Percentiles rank a stretch among this genome's conserved stretches.
These are phyloP conservation scores for Phytophthora lateralis DNA, from an alignment of 352 stramenopile genomes.

Conservation along the genomic window DNA sequence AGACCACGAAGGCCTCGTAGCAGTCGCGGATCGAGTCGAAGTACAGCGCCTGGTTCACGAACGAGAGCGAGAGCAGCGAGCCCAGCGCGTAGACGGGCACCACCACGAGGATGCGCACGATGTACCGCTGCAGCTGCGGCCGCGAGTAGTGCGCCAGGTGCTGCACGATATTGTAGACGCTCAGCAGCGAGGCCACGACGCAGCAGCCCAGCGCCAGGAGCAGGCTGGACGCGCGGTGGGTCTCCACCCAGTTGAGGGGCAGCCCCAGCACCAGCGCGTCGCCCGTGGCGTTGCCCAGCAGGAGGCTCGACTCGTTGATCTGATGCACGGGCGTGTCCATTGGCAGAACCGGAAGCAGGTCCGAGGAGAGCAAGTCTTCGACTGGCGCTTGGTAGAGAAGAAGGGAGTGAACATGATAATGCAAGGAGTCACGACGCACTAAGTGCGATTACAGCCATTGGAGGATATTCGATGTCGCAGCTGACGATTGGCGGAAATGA, in stretches of 20 bases:
- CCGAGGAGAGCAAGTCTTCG: background rate
- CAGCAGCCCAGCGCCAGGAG: conserved; percentile 67
- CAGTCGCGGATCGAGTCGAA: conserved; percentile 90
- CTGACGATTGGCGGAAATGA: conserved; percentile 18
- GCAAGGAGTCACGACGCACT: background rate
- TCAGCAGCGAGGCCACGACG: conserved; percentile 61
- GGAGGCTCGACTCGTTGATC: conserved; percentile 73
- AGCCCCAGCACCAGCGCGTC: conserved; percentile 62
- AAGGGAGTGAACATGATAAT: conserved; percentile 23
- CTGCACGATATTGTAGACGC: conserved; percentile 86
- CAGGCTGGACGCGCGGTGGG: conserved; percentile 54
- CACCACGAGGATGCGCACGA: conserved; percentile 88
- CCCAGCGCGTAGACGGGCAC: conserved; percentile 88
- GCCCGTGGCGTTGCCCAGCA: conserved; percentile 72
- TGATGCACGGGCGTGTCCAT: conserved; percentile 36
- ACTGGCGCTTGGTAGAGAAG: conserved; percentile 20
- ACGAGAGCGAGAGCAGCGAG: conserved; percentile 83
- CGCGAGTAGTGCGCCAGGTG: conserved; percentile 86
- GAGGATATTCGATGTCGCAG: background rate
- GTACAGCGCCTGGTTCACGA: conserved; percentile 81
- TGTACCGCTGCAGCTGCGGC: conserved; percentile 86
- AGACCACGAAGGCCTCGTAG: conserved; percentile 94
- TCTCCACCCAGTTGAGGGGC: conserved; percentile 77
- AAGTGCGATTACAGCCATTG: conserved; percentile 14
- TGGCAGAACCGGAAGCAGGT: no score